Evolutionary conservation across 805 yeast species (phyloP).

Genomic region (Yarrowia sp.): DNA sequence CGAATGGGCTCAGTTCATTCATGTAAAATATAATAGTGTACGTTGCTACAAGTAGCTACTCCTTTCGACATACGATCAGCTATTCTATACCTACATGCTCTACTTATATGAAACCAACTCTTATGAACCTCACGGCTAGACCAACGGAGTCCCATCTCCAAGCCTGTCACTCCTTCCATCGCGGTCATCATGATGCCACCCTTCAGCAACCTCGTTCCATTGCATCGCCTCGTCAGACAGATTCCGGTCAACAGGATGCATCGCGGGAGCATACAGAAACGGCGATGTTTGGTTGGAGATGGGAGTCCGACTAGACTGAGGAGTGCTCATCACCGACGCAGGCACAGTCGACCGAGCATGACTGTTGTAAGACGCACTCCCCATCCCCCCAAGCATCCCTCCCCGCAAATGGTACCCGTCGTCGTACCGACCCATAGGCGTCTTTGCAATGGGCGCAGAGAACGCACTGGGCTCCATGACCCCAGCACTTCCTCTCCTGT

Average conservation of each 20-base stretch:
- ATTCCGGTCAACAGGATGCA: constrained; percentile 21
- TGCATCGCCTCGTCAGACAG: constrained; percentile 32
- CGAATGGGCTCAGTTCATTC: background rate
- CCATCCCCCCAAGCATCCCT: constrained; percentile 2
- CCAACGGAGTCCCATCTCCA: constrained; percentile 16
- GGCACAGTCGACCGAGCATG: constrained; percentile 21
- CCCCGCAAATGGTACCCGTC: constrained; percentile 31
- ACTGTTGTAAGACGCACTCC: constrained; percentile 31
- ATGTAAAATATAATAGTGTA: background rate
- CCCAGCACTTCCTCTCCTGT: constrained; percentile 17
- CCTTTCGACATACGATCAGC: background rate
- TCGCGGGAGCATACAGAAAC: constrained; percentile 31
- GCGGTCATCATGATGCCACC: constrained; percentile 25
- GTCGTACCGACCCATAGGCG: constrained; percentile 23
- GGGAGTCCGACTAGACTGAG: constrained; percentile 30
- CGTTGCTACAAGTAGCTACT: too few species aligned
- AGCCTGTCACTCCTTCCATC: background rate
- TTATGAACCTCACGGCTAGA: background rate
- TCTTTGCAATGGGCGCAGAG: constrained; percentile 28
- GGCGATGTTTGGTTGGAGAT: constrained; percentile 28
- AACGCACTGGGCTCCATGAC: constrained; percentile 34
- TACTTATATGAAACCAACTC: background rate
- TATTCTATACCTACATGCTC: constrained; percentile 12
- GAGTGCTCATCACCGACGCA: constrained; percentile 34
- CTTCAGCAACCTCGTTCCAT: constrained; percentile 32